Evolutionary conservation across 148 eudicot species (phyloP).

Genomic region (Oxyria digyna): DNA sequence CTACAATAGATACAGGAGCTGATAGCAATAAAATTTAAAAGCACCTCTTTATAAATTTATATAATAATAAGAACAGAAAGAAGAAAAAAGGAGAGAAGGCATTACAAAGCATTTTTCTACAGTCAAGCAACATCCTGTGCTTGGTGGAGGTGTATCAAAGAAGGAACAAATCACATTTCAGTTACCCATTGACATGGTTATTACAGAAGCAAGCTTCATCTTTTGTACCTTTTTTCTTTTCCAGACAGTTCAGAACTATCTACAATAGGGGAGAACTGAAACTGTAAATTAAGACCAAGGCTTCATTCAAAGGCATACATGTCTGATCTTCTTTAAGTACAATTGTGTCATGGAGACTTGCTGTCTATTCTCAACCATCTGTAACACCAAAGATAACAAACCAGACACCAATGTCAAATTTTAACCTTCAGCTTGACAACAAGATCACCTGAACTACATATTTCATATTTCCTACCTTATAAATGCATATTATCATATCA

Average conservation of each 20-base stretch:
- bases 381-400: background rate
- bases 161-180: background rate
- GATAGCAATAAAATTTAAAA: slow-evolving; percentile 56
- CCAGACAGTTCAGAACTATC: background rate
- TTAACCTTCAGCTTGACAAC: background rate
- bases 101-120: slow-evolving; percentile 5
- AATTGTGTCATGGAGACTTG: background rate
- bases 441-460: no score
- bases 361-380: background rate
- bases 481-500: no score
- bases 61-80: background rate
- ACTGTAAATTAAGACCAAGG: background rate
- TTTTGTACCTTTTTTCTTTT: background rate
- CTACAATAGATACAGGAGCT: slow-evolving; percentile 1
- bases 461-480: no score
- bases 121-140: slow-evolving; percentile 3
- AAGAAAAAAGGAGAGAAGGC: background rate
- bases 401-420: background rate
- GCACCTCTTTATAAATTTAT: slow-evolving; percentile 28
- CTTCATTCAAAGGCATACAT: background rate
- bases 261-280: background rate
- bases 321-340: background rate
- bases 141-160: background rate
- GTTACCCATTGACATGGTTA: background rate
- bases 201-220: background rate